phyloP scores from a whole-genome alignment of 2,329 filamentous ascomycete genomes.

The Sporothrix sp. region DNA sequence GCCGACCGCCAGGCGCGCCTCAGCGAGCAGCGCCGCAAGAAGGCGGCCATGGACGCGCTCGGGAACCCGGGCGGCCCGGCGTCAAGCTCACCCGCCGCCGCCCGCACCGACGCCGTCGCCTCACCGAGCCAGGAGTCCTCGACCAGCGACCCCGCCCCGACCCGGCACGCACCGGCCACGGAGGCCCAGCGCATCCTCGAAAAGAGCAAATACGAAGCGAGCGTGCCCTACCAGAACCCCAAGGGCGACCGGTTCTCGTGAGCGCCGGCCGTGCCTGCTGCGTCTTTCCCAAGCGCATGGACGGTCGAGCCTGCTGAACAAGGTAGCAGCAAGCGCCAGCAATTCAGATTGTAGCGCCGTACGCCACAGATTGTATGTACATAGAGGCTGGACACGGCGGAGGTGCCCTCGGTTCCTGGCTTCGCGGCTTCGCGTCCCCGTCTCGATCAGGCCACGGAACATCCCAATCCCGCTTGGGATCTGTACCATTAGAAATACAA shows the following conservation, averaged over 20 bases:
- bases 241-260: constrained; percentile 81
- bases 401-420: no score
- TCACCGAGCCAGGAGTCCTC: constrained; percentile 65
- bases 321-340: no score
- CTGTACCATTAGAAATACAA: no score
- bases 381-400: no score
- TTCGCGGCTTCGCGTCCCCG: no score
- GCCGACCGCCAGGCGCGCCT: constrained; percentile 69
- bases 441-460: no score
- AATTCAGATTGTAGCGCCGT: no score
- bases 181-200: constrained; percentile 57
- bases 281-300: no score
- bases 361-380: not conserved
- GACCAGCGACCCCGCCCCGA: constrained; percentile 80
- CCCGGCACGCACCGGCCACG: constrained; percentile 65
- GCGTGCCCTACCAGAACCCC: constrained; percentile 60
- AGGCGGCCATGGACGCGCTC: constrained; percentile 46
- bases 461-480: no score
- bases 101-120: constrained; percentile 47
- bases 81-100: constrained; percentile 26
- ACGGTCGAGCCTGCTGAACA: no score
- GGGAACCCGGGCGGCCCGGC: constrained; percentile 44
- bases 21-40: constrained; percentile 56
- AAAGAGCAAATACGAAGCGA: constrained; percentile 86
- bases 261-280: no score